Base-by-base conservation (phyloP, 176 grass and related monocot genomes). In the Aechmea fasciata region DNA sequence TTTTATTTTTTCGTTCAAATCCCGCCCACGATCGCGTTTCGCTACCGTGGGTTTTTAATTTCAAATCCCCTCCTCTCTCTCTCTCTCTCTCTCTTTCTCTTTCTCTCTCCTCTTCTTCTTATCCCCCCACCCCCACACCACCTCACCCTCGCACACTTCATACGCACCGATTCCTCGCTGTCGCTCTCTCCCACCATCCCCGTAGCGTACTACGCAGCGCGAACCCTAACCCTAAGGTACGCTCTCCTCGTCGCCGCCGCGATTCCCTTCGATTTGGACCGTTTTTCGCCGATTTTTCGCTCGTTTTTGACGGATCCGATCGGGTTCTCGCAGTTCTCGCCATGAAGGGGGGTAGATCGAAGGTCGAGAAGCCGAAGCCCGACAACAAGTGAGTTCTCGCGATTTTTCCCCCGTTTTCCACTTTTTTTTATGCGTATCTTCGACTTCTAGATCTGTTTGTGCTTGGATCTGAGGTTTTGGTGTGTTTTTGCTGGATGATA, bases 311-410 rank as follows among this genome's bases (percentile, higher is more conserved):
- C 72, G 48, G 86, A 90, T 94, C 87, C 77, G 78, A 65, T 71
- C 59, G 11, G 0, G 29, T 28, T 73, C 57, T 11, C 41, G 75
- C 63, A 78, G 72, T 48, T 28, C 65, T 63, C 68, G 64, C 75
- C 81, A 96, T 96, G 91, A 96, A 96, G 76, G 91, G 91, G 55
- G 79, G 81, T 41, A 89, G 72, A 82, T 79, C 87, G 66, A 87
- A 87, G 76, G 84, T 82, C 65, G 79, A 71, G 66, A 81, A 52
- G 41, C 64, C 77, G 53, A 96, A 96, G 78, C 64, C 85, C 52
- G 85, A 96, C 10, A 47, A 80, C 50, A 96, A 87, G 87, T 90
- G 33, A 80, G 81, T 50, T 49, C 8, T 53, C 14, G 14, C 29
- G 14, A 3, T 9, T 0, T 4, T 2, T 5, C 4, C 41, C 1